A percentile compares a stretch with the other conserved stretches of the same genome.
These are phyloP conservation scores for Trametes cingulata DNA, from an alignment of 768 basidiomycete genomes.

Conservation along the genomic window DNA sequence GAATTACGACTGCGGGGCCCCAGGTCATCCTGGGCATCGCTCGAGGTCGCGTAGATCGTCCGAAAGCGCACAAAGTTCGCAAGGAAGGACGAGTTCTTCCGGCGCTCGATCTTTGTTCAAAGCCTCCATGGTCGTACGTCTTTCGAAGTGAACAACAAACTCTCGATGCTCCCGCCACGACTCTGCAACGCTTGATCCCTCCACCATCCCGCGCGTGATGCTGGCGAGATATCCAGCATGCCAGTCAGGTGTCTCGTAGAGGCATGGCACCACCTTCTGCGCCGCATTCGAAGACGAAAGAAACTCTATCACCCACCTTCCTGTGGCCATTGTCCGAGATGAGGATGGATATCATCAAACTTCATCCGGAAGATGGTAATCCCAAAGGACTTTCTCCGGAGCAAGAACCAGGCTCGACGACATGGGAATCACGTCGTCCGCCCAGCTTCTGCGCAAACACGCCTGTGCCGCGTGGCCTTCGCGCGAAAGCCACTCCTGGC, in stretches of 20 bases:
- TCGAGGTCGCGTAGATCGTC: conserved; percentile 6
- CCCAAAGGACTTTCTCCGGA: conserved; percentile 15
- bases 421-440: conserved; percentile 9
- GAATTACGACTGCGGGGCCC: background rate
- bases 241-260: background rate
- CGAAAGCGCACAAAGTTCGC: background rate
- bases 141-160: background rate
- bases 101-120: background rate
- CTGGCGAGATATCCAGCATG: background rate
- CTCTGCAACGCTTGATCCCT: background rate
- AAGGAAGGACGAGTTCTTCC: background rate
- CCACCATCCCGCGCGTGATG: background rate
- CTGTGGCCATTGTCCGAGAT: background rate
- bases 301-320: too few species aligned
- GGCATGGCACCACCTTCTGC: too few species aligned
- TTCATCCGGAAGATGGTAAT: conserved; percentile 14
- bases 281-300: too few species aligned
- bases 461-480: conserved; percentile 25
- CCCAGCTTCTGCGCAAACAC: conserved; percentile 21
- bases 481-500: conserved; percentile 9
- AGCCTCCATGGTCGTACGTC: background rate
- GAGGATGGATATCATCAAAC: conserved; percentile 1
- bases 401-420: conserved; percentile 8
- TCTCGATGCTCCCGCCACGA: background rate
- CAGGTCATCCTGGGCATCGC: background rate